phyloP scores from a whole-genome alignment of 345 rosid species.

The Luvunga scandens region DNA sequence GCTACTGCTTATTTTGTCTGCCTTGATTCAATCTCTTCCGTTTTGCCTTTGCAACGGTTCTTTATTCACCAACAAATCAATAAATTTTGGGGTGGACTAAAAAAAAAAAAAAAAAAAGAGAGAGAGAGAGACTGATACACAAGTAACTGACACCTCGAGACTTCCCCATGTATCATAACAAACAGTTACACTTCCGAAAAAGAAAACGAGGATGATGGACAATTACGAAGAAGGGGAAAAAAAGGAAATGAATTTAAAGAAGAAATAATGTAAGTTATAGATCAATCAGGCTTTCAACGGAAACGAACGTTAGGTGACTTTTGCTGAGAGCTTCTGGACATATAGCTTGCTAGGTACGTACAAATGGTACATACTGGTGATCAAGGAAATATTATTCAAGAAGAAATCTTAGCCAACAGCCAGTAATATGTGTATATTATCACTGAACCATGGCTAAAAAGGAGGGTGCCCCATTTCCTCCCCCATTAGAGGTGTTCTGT shows the following conservation, averaged over 20 bases:
- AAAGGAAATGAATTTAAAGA: constrained; percentile 3
- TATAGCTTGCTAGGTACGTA: constrained; percentile 26
- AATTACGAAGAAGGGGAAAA: not conserved
- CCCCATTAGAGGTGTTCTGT: constrained; percentile 45
- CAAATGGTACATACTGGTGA: constrained; percentile 30
- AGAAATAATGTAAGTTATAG: constrained; percentile 11
- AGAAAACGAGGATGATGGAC: constrained; percentile 11
- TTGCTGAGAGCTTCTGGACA: constrained; percentile 40
- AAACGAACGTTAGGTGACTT: constrained; percentile 22
- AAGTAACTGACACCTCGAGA: constrained; percentile 2
- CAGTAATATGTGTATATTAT: not conserved
- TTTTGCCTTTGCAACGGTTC: constrained; percentile 28
- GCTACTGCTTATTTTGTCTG: constrained; percentile 29
- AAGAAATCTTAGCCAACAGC: not conserved
- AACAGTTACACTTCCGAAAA: constrained; percentile 1
- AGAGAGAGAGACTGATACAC: not conserved
- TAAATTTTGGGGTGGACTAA: constrained; percentile 16
- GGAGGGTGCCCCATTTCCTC: constrained; percentile 56
- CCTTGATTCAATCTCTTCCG: constrained; percentile 26
- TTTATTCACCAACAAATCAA: constrained; percentile 49
- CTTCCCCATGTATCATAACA: constrained; percentile 5
- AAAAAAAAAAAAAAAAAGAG: not conserved
- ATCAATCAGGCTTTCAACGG: constrained; percentile 17
- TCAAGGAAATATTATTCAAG: not conserved
- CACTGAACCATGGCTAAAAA: constrained; percentile 60